A percentile compares a stretch with the other conserved stretches of the same genome.
phyloP scores from a whole-genome alignment of 1,139 yeast genomes.

The Pichia sp. region DNA sequence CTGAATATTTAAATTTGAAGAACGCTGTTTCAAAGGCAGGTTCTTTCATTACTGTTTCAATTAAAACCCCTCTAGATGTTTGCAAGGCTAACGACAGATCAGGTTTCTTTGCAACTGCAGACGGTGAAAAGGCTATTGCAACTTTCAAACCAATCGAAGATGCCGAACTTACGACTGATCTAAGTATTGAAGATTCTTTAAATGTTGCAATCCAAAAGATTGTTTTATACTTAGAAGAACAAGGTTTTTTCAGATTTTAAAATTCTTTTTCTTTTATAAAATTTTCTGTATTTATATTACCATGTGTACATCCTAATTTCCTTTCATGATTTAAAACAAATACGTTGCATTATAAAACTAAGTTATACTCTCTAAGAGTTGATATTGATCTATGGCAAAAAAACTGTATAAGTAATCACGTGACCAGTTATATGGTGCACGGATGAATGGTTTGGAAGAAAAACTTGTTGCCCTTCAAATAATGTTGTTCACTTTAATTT shows the following conservation, averaged over 20 bases:
- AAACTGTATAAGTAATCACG: neutral
- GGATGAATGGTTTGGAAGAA: neutral
- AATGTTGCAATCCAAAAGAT: slow-evolving; percentile 65
- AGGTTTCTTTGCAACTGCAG: slow-evolving; percentile 41
- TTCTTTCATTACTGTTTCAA: slow-evolving; percentile 42
- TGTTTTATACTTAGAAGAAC: slow-evolving; percentile 63
- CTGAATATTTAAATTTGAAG: slow-evolving; percentile 33
- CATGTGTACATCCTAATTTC: neutral
- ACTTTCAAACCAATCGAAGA: slow-evolving; percentile 41
- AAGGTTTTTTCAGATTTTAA: slow-evolving; percentile 61
- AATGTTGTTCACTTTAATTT: neutral
- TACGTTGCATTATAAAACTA: neutral
- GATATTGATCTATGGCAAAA: neutral
- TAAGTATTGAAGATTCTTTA: slow-evolving; percentile 39
- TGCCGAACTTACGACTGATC: slow-evolving; percentile 50
- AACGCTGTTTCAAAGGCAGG: slow-evolving; percentile 40
- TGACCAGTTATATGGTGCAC: neutral
- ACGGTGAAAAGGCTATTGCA: slow-evolving; percentile 34
- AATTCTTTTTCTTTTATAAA: neutral
- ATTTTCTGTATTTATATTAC: neutral
- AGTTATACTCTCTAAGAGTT: neutral
- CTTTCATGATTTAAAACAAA: too few species aligned
- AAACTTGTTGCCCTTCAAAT: neutral
- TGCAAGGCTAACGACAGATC: slow-evolving; percentile 41
- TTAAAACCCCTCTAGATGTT: slow-evolving; percentile 42